Evolutionary conservation across 2,329 filamentous ascomycete genomes (phyloP).

Genomic region (Thermoascus crustaceus): DNA sequence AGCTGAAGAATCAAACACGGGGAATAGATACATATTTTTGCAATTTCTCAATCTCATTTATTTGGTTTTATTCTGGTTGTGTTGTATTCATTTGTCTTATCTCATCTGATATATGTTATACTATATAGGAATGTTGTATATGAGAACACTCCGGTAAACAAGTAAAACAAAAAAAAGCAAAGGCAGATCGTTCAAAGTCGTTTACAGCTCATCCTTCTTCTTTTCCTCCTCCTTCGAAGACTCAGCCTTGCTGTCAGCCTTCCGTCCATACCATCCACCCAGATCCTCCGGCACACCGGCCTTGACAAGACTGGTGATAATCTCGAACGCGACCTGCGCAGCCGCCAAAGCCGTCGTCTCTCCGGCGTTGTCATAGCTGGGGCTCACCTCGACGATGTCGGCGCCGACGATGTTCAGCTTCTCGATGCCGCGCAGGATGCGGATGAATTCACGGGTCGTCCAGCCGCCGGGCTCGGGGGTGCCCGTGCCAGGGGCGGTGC

Average conservation of each 20-base stretch:
- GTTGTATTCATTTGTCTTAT: too few species aligned
- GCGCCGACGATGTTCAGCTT: conserved; percentile 77
- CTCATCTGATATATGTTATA: too few species aligned
- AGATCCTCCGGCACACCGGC: conserved; percentile 31
- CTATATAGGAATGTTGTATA: too few species aligned
- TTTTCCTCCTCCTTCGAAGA: conserved; percentile 7
- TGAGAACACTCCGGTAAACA: too few species aligned
- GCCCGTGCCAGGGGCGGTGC: conserved; percentile 64
- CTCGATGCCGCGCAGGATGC: conserved; percentile 74
- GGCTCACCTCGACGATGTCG: conserved; percentile 82
- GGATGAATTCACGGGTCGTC: conserved; percentile 80
- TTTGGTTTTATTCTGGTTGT: too few species aligned
- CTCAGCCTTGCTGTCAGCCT: conserved; percentile 12
- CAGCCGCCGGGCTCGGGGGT: conserved; percentile 87
- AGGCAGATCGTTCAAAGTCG: conserved; percentile 2
- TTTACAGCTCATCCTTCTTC: conserved; percentile 18
- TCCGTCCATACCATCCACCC: conserved; percentile 33
- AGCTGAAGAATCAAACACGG: too few species aligned
- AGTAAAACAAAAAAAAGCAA: not conserved
- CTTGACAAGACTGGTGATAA: conserved; percentile 58
- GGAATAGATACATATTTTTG: too few species aligned
- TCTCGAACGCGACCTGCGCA: conserved; percentile 76
- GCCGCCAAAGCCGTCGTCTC: conserved; percentile 77
- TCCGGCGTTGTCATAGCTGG: conserved; percentile 70
- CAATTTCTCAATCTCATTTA: too few species aligned